Conservation (phyloP, 2,329 filamentous ascomycete species). For the Aspergillus uvarum region DNA sequence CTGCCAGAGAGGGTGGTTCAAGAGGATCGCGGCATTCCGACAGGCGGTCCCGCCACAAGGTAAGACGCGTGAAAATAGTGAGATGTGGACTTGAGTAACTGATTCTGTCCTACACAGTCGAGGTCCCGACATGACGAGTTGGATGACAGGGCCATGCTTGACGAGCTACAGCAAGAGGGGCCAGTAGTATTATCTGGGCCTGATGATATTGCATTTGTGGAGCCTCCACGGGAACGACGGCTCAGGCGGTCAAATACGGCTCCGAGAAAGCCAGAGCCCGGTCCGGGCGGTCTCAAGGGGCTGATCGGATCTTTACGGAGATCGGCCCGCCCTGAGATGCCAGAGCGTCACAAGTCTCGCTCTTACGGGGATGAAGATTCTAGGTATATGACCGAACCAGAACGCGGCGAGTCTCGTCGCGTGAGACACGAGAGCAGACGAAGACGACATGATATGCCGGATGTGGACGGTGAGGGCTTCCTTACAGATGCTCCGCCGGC, state of each 20-base stretch:
- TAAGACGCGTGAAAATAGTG: constrained; percentile 17
- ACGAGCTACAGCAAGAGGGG: constrained; percentile 48
- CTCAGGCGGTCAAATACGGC: constrained; percentile 62
- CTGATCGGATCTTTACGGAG: constrained; percentile 57
- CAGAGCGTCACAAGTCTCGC: constrained; percentile 40
- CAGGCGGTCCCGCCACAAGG: constrained; percentile 40
- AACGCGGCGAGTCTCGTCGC: constrained; percentile 37
- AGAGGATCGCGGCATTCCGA: constrained; percentile 35
- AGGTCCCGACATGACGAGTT: constrained; percentile 34
- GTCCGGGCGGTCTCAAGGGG: constrained; percentile 56
- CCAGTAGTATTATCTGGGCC: constrained; percentile 47
- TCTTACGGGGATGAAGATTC: constrained; percentile 38
- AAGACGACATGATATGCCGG: constrained; percentile 45
- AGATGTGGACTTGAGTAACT: neutral
- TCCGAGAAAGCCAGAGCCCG: constrained; percentile 58
- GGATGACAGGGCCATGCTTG: constrained; percentile 58
- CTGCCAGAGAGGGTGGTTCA: constrained; percentile 26
- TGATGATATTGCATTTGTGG: constrained; percentile 54
- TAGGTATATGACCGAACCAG: constrained; percentile 35
- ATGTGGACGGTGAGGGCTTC: constrained; percentile 51
- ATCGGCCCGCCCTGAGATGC: constrained; percentile 31
- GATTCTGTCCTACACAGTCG: constrained; percentile 26
- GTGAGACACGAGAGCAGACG: constrained; percentile 38
- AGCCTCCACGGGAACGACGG: constrained; percentile 52
- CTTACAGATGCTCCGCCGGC: constrained; percentile 45